phyloP scores from a whole-genome alignment of 2,329 filamentous ascomycete species.

The Microsporum ferrugineum region DNA sequence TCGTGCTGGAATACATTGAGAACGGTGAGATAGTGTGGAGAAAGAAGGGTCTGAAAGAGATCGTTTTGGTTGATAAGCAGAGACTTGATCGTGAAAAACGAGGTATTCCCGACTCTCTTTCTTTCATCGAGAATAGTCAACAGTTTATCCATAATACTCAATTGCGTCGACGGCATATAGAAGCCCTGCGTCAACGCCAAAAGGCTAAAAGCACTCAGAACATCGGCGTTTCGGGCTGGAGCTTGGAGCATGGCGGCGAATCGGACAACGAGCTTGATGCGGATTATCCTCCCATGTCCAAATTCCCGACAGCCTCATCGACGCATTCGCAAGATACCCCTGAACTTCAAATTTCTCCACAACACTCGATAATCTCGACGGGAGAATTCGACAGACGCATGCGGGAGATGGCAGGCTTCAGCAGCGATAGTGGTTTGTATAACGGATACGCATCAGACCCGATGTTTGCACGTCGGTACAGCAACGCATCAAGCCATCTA shows the following conservation, averaged over 20 bases:
- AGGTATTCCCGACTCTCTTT: slow-evolving; percentile 60
- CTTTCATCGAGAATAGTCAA: slow-evolving; percentile 34
- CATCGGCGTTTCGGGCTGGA: slow-evolving; percentile 60
- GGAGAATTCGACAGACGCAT: slow-evolving; percentile 24
- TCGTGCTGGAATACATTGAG: slow-evolving; percentile 91
- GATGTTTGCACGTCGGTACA: slow-evolving; percentile 59
- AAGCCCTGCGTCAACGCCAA: slow-evolving; percentile 49
- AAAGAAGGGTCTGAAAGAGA: slow-evolving; percentile 71
- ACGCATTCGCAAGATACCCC: slow-evolving; percentile 40
- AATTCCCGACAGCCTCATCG: slow-evolving; percentile 22
- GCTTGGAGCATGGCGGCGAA: slow-evolving; percentile 64
- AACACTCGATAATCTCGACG: slow-evolving; percentile 43
- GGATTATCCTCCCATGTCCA: slow-evolving; percentile 23
- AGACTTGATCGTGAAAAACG: slow-evolving; percentile 64
- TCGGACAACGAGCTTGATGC: slow-evolving; percentile 39
- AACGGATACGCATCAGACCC: slow-evolving; percentile 53
- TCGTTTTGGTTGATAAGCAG: slow-evolving; percentile 70
- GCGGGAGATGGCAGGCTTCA: slow-evolving; percentile 32
- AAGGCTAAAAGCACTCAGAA: slow-evolving; percentile 44
- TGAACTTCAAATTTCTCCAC: slow-evolving; percentile 43
- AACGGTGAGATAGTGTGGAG: slow-evolving; percentile 91
- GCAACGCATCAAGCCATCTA: slow-evolving; percentile 59
- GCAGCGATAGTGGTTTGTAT: slow-evolving; percentile 67
- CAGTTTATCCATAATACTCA: slow-evolving; percentile 31
- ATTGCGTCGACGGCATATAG: slow-evolving; percentile 35